These are phyloP conservation scores for Candida stauntonica DNA, from an alignment of 805 yeast species.

Conservation along the genomic window DNA sequence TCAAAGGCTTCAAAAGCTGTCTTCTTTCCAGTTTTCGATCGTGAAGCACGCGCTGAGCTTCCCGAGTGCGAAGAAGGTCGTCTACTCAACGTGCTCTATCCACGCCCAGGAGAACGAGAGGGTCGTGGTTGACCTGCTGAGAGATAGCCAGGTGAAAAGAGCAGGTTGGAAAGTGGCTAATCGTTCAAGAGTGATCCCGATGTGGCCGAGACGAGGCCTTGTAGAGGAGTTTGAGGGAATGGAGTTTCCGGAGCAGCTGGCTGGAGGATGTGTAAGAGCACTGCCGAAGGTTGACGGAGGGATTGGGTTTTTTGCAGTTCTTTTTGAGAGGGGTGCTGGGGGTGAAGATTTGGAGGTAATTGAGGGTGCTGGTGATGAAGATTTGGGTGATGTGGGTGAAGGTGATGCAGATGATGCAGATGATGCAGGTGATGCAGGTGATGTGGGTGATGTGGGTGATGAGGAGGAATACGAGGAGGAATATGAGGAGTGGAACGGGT, in stretches of 20 bases:
- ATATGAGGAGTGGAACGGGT: conserved; percentile 35
- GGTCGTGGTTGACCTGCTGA: conserved; percentile 75
- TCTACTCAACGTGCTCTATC: conserved; percentile 93
- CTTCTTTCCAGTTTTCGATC: conserved; percentile 84
- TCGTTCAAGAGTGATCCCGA: conserved; percentile 60
- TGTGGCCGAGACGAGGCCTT: conserved; percentile 85
- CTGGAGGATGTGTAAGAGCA: conserved; percentile 85
- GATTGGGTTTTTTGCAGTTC: conserved; percentile 97
- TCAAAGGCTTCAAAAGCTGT: conserved; percentile 64
- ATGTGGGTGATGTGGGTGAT: conserved; percentile 8
- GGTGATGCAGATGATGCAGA: neutral
- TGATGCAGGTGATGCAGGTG: conserved; percentile 2
- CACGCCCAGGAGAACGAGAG: conserved; percentile 93
- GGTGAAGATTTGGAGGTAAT: conserved; percentile 1
- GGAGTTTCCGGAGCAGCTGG: conserved; percentile 47
- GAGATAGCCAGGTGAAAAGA: conserved; percentile 56
- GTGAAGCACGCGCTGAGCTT: conserved; percentile 84
- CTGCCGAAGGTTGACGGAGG: conserved; percentile 91
- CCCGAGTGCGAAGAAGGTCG: conserved; percentile 72
- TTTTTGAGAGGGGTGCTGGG: conserved; percentile 53
- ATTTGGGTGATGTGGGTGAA: conserved; percentile 1
- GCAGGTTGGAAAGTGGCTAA: conserved; percentile 75
- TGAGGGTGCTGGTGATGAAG: conserved; percentile 1
- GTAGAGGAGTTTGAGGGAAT: conserved; percentile 57
- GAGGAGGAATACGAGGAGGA: conserved; percentile 2